Conservation (phyloP, 768 basidiomycete species). For the Termitomyces sp. region DNA sequence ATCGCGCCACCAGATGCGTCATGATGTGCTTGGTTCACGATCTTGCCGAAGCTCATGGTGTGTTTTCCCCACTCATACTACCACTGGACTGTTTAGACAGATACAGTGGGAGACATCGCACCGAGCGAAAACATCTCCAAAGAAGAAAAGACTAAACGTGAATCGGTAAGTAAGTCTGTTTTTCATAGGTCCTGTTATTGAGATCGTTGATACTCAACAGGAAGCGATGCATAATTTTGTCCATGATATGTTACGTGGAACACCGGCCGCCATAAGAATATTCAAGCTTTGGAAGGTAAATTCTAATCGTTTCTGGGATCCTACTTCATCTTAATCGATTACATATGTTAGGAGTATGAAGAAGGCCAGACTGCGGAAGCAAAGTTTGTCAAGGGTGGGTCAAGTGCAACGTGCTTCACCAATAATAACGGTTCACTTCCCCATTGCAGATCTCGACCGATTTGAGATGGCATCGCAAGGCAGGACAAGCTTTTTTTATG, state of each 20-base stretch:
- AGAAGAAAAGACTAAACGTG: conserved; percentile 71
- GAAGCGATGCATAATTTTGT: conserved; percentile 90
- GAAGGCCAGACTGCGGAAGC: conserved; percentile 68
- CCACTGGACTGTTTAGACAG: not conserved
- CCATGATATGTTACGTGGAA: conserved; percentile 81
- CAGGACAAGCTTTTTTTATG: conserved; percentile 9
- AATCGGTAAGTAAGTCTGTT: conserved; percentile 50
- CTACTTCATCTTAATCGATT: not conserved
- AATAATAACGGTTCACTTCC: not conserved
- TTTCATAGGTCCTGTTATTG: not conserved
- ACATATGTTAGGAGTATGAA: conserved; percentile 72
- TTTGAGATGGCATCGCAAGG: conserved; percentile 90
- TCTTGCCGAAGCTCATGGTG: conserved; percentile 91
- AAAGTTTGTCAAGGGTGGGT: conserved; percentile 75
- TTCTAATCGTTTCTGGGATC: not conserved
- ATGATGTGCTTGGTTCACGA: conserved; percentile 94
- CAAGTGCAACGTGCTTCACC: not conserved
- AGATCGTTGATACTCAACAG: conserved; percentile 26
- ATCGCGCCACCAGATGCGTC: conserved; percentile 49
- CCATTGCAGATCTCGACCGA: conserved; percentile 65
- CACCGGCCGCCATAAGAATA: conserved; percentile 64
- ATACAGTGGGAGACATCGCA: conserved; percentile 85
- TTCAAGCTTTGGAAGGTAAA: conserved; percentile 65
- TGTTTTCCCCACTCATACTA: not conserved
- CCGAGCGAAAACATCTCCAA: conserved; percentile 85